Base-by-base conservation (phyloP, 2,329 filamentous ascomycete genomes). In the Hypoxylon sp. region DNA sequence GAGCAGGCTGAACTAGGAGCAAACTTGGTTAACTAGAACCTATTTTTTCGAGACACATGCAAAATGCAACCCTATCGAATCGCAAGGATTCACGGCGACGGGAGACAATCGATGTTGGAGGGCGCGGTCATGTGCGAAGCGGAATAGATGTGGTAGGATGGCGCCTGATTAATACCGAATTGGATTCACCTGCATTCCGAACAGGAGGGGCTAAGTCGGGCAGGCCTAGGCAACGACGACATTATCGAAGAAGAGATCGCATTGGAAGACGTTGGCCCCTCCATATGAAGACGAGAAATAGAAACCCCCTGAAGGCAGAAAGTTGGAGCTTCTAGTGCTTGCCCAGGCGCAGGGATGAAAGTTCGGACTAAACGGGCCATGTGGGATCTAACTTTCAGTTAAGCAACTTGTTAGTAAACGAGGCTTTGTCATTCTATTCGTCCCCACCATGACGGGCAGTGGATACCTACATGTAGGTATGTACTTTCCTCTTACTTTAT, bases 41-140 rank as follows among this genome's bases (percentile, higher is more conserved):
- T 62, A 51, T 64, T 41, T 48, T 20, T 51, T 58, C 54, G 24
- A 62, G 47, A 59, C 55, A 48, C 30, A 22, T 59, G 53, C 39
- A 41, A 19, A 50, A 64, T 64, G 66, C 62, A 66, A 68, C 64
- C 64, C 37, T 41, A 58, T 65, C 72, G 72, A 74, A 74, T 72
- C 44, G 67, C 60, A 70, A 57, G 47, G 51, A 50, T 30, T 49
- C 54, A 61, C 20, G 63, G 22, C 56, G 54, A 59, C 60, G 62
- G 68, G 59, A 69, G 60, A 59, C 59, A 66, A 62, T 62, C 57
- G 68, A 64, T 62, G 63, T 59, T 70, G 69, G 66, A 69, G 63
- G 67, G 65, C 50, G 54, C 53, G 60, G 57, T 63, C 51, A 44
- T 58, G 39, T 51, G 52, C 34, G 46, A 73, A 72, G 69, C 66